Evolutionary conservation across 2,329 filamentous ascomycete genomes (phyloP).

Genomic region (Colletotrichum sp.): DNA sequence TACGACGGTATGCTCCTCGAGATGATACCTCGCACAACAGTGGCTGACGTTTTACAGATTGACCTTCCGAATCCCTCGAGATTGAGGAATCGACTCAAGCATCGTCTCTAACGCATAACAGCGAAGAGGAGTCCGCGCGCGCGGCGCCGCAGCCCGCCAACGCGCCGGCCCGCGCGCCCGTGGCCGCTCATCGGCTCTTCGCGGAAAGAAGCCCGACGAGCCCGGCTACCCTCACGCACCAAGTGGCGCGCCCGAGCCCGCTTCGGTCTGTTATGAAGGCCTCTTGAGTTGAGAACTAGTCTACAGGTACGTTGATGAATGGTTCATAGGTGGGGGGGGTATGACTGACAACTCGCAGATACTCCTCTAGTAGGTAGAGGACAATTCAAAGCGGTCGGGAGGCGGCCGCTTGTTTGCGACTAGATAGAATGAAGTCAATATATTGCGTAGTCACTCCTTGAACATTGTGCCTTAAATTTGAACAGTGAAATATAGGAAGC

Average conservation of each 20-base stretch:
- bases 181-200: constrained; percentile 50
- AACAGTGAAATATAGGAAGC: too few species aligned
- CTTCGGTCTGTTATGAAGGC: constrained; percentile 72
- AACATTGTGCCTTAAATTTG: not conserved
- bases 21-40: not conserved
- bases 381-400: constrained; percentile 16
- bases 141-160: constrained; percentile 34
- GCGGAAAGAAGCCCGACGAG: constrained; percentile 49
- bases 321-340: too few species aligned
- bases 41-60: constrained; percentile 62
- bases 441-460: constrained; percentile 15
- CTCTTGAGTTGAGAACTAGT: constrained; percentile 50
- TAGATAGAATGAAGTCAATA: constrained; percentile 21
- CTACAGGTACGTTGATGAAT: constrained; percentile 13
- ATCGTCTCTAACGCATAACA: constrained; percentile 39
- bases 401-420: constrained; percentile 16
- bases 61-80: constrained; percentile 87
- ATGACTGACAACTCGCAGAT: not conserved
- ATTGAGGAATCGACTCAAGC: constrained; percentile 84
- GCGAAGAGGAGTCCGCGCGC: constrained; percentile 29
- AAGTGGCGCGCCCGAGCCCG: constrained; percentile 68
- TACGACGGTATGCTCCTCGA: constrained; percentile 63
- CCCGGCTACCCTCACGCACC: constrained; percentile 46
- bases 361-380: constrained; percentile 15
- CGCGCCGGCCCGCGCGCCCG: constrained; percentile 43